phyloP scores from a whole-genome alignment of 208 protist species.

The Zelonia costaricensis region DNA sequence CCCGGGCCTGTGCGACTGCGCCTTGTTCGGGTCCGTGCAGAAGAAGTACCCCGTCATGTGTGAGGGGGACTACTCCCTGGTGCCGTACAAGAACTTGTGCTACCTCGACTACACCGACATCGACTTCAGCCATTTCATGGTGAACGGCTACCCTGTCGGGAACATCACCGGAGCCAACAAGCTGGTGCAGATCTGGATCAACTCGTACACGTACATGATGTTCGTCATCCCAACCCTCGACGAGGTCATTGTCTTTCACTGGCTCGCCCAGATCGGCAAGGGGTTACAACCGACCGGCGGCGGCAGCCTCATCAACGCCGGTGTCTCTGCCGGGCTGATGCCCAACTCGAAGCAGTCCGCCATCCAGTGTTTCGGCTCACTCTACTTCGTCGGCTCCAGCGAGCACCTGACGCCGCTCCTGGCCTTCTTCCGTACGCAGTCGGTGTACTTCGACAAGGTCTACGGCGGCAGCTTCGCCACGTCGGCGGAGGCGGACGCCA shows the following conservation, averaged over 20 bases:
- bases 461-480: conserved; percentile 40
- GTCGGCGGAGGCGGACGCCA: conserved; percentile 13
- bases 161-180: conserved; percentile 31
- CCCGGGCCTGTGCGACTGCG: conserved; percentile 32
- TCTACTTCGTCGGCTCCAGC: conserved; percentile 46
- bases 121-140: conserved; percentile 7
- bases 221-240: conserved; percentile 43
- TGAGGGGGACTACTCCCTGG: conserved; percentile 29
- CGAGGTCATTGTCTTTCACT: conserved; percentile 49
- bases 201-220: conserved; percentile 22
- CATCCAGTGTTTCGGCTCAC: conserved; percentile 33
- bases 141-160: conserved; percentile 17
- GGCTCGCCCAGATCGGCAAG: conserved; percentile 38
- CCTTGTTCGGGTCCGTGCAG: background rate
- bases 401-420: conserved; percentile 27
- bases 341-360: conserved; percentile 43
- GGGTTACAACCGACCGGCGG: conserved; percentile 2
- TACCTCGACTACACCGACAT: conserved; percentile 14
- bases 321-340: conserved; percentile 29
- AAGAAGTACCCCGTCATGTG: conserved; percentile 8
- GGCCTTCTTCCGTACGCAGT: conserved; percentile 25
- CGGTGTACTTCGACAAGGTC: conserved; percentile 40
- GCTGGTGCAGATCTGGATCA: conserved; percentile 27
- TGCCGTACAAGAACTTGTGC: conserved; percentile 40
- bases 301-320: conserved; percentile 11